Evolutionary conservation across 768 basidiomycete genomes (phyloP).

Genomic region (Tubosaeta brunneosetosa): DNA sequence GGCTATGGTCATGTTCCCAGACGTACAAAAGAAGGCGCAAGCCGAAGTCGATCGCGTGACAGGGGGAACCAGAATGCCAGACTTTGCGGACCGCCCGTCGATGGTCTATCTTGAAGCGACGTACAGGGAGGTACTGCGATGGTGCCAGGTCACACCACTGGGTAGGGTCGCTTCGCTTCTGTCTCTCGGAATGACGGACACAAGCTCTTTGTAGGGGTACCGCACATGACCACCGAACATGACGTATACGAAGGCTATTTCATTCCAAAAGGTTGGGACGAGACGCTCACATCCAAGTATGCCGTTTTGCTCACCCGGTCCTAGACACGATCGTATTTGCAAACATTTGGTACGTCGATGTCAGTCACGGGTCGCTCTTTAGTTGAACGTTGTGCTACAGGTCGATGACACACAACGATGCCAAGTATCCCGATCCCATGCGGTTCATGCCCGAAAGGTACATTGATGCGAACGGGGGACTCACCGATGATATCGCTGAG

Average conservation of each 20-base stretch:
- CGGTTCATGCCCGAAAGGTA: slow-evolving; percentile 21
- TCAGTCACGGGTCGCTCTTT: not conserved
- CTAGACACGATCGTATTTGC: slow-evolving; percentile 24
- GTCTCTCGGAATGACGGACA: not conserved
- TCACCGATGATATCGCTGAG: slow-evolving; percentile 17
- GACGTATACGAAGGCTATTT: slow-evolving; percentile 17
- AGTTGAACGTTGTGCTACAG: slow-evolving; percentile 2
- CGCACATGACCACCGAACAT: slow-evolving; percentile 20
- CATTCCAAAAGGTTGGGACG: slow-evolving; percentile 17
- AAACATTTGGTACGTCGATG: slow-evolving; percentile 12
- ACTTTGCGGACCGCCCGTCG: slow-evolving; percentile 18
- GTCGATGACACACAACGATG: slow-evolving; percentile 26
- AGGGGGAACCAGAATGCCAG: slow-evolving; percentile 11
- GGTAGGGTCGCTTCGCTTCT: slow-evolving; percentile 5
- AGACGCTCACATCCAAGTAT: not conserved
- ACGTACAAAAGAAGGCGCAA: slow-evolving; percentile 23
- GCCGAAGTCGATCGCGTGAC: slow-evolving; percentile 24
- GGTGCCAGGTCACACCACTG: slow-evolving; percentile 23
- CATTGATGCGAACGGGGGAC: slow-evolving; percentile 10
- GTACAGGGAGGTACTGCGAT: slow-evolving; percentile 20
- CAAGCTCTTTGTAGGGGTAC: slow-evolving; percentile 17
- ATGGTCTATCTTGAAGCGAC: slow-evolving; percentile 25
- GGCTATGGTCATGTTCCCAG: slow-evolving; percentile 24
- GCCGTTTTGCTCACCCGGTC: not conserved
- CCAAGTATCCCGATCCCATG: slow-evolving; percentile 19